A percentile compares a stretch with the other conserved stretches of the same genome.
Evolutionary conservation across 257 asterid species (phyloP).

Genomic region (Oldenlandia corymbosa): DNA sequence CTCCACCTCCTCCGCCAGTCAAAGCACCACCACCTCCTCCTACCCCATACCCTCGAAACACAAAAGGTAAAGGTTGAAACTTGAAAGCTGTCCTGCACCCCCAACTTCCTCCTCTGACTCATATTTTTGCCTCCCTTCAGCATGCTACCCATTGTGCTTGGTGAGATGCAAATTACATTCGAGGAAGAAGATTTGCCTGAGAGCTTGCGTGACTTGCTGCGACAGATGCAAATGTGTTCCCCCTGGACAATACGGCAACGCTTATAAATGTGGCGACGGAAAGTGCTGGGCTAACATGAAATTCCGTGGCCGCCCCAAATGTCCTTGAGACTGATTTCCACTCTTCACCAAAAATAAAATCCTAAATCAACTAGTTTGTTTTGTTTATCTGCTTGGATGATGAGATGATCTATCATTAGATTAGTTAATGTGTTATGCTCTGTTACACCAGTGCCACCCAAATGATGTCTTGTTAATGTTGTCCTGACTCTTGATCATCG

Average conservation of each 20-base stretch:
- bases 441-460: no score
- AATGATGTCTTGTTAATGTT: no score
- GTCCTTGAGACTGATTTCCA: constrained; percentile 61
- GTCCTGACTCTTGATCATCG: no score
- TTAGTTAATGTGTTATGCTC: no score
- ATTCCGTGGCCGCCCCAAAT: constrained; percentile 60
- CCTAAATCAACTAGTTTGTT: no score
- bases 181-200: constrained; percentile 49
- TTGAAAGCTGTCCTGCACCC: neutral
- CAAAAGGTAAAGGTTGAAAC: constrained; percentile 19
- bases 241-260: constrained; percentile 71
- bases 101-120: neutral
- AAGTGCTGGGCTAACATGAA: constrained; percentile 61
- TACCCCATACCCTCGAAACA: constrained; percentile 10
- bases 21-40: constrained; percentile 30
- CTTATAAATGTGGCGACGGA: constrained; percentile 66
- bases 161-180: constrained; percentile 59
- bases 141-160: constrained; percentile 48
- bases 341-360: no score
- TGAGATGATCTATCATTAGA: no score
- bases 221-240: constrained; percentile 82
- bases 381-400: no score
- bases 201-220: constrained; percentile 75
- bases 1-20: constrained; percentile 27
- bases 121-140: constrained; percentile 23